Base-by-base conservation (phyloP, 345 rosid species). In the Sapria himalayana region DNA sequence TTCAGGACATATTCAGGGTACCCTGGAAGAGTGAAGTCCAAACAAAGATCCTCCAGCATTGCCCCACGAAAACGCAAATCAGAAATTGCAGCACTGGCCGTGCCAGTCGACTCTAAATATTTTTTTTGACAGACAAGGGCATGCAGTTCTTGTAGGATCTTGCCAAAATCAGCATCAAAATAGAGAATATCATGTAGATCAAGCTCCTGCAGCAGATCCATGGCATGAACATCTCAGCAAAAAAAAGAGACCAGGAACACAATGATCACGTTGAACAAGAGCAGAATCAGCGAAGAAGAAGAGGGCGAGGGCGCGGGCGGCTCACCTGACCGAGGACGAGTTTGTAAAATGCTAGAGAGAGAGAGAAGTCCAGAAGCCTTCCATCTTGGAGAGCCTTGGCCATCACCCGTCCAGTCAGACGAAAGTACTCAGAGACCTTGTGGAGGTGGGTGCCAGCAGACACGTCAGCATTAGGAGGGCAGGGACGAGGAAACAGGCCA, bases 381-480 rank as follows among this genome's bases (percentile, higher is more conserved):
- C 99, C 99, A 61, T 91, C 99, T 70, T 91, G 99, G 66, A 91
- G 93, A 61, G 99, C 96, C 69, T 91, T 91, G 19, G 99, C 96
- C 85, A 80, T 78, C 50, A 77, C 85, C 43, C 96, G 96, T 38
- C 99, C 99, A 61, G 80, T 62, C 55, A 91, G 62, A 33, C 89
- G 76, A 64, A 91, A 91, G 57, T 91, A 68, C 46, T 84, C 96
- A 32, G 65, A 43, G 12, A 64, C 93, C 65, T 75, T 84, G 44
- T 48, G 56, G 12, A 91, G 66, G 50, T 60, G 76, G 57, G 73
- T 72, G 41, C 78, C 80, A 64, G 80, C 99, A 37, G 96, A 66
- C 31, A 52, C 52, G 56, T 81, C 76, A 37, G 64, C 57, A 64
- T 40, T 68, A 48, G 78, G 79, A 53, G 96, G 65, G 93, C 92